Evolutionary conservation across 1,284 basidiomycete genomes (phyloP).

Genomic region (Malassezia caprae): DNA sequence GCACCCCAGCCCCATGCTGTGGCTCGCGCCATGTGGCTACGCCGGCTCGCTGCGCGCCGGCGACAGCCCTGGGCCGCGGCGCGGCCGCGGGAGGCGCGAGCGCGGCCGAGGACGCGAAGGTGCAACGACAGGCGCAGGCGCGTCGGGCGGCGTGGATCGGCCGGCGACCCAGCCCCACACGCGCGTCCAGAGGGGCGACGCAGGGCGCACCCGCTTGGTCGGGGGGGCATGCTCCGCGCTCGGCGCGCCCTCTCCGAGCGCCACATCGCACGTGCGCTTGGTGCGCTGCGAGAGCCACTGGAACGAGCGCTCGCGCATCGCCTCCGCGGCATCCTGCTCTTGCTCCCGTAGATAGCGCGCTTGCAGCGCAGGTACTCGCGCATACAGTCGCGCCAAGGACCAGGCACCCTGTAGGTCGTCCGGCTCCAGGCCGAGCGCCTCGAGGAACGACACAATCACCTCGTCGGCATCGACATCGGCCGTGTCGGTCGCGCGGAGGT

Average conservation of each 20-base stretch:
- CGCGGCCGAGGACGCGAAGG: neutral
- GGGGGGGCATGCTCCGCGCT: neutral
- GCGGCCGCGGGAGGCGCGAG: neutral
- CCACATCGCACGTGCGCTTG: constrained; percentile 3
- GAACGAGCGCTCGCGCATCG: constrained; percentile 11
- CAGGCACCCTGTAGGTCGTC: constrained; percentile 17
- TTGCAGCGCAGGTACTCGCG: constrained; percentile 17
- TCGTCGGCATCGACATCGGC: constrained; percentile 1
- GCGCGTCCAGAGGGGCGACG: neutral
- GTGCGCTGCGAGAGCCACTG: neutral
- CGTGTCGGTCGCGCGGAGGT: neutral
- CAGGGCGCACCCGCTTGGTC: neutral
- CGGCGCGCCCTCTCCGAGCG: neutral
- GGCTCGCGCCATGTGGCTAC: too few species aligned
- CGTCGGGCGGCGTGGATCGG: neutral
- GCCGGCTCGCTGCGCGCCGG: neutral
- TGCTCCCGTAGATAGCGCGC: constrained; percentile 12
- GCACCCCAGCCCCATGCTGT: neutral
- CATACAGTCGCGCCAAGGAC: constrained; percentile 8
- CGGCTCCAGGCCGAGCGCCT: constrained; percentile 9
- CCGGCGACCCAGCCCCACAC: neutral
- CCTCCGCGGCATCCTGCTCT: neutral
- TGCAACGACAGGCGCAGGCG: neutral
- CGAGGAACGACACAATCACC: constrained; percentile 9
- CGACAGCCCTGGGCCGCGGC: neutral